Percentiles rank a stretch among this genome's conserved stretches.
Evolutionary conservation across 2,329 filamentous ascomycete genomes (phyloP).

Genomic region (Claviceps digitariae): DNA sequence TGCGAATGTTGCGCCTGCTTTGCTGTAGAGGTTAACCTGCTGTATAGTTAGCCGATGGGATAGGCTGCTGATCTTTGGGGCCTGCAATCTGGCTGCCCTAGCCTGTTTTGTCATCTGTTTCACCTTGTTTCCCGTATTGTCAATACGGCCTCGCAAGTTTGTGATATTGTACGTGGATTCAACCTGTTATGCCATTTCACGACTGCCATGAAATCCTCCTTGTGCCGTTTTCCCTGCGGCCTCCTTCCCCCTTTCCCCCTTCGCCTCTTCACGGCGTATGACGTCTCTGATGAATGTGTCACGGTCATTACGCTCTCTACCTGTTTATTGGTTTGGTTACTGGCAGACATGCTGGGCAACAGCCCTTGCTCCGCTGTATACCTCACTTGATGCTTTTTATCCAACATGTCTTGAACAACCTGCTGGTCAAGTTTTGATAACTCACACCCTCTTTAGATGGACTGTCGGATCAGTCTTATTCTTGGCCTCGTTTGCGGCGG

Average conservation of each 20-base stretch:
- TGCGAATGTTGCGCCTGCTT: slow-evolving; percentile 27
- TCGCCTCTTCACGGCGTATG: neutral
- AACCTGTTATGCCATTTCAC: slow-evolving; percentile 6
- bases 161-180: slow-evolving; percentile 74
- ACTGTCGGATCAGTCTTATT: slow-evolving; percentile 85
- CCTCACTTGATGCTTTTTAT: neutral
- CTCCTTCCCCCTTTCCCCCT: too few species aligned
- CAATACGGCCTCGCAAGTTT: slow-evolving; percentile 80
- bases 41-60: slow-evolving; percentile 89
- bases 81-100: slow-evolving; percentile 77
- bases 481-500: slow-evolving; percentile 78
- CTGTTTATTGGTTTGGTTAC: too few species aligned
- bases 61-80: slow-evolving; percentile 79
- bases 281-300: neutral
- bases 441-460: slow-evolving; percentile 43
- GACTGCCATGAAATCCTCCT: slow-evolving; percentile 3
- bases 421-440: slow-evolving; percentile 13
- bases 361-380: neutral
- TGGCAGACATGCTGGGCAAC: neutral
- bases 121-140: slow-evolving; percentile 71
- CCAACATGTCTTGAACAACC: neutral
- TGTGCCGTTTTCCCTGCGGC: neutral
- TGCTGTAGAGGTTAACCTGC: slow-evolving; percentile 22
- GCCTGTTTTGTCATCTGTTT: slow-evolving; percentile 93
- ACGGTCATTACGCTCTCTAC: neutral